These are phyloP conservation scores for Globisporangium canariense DNA, from an alignment of 352 stramenopile species.

Conservation along the genomic window DNA sequence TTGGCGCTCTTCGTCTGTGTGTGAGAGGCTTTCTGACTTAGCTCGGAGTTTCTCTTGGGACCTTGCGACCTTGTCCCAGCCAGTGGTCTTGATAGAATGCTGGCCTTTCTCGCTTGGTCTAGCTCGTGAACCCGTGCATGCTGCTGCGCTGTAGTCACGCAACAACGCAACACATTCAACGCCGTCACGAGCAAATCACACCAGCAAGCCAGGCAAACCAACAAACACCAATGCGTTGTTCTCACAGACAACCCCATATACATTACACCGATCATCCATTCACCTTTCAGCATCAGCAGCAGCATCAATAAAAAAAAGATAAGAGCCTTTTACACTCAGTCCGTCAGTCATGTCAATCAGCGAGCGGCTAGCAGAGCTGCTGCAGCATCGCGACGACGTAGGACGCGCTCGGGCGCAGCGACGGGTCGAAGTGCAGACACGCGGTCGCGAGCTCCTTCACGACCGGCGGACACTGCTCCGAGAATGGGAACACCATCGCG, in stretches of 20 bases:
- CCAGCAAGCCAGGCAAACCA: not conserved
- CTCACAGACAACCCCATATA: slow-evolving; percentile 3
- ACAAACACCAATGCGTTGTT: slow-evolving; percentile 16
- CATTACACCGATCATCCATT: not conserved
- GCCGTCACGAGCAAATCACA: not conserved
- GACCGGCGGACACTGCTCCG: slow-evolving; percentile 50
- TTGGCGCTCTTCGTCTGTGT: not conserved
- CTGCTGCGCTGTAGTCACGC: not conserved
- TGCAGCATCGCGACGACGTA: slow-evolving; percentile 77
- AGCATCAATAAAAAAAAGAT: slow-evolving; percentile 7
- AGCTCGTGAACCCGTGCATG: not conserved
- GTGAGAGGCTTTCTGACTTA: not conserved
- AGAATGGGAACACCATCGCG: slow-evolving; percentile 66
- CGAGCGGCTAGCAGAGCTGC: slow-evolving; percentile 16
- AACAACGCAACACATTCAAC: not conserved
- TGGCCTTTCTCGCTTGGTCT: slow-evolving; percentile 2
- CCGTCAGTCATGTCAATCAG: not conserved
- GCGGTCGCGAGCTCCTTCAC: slow-evolving; percentile 55
- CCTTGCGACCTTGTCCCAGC: not conserved
- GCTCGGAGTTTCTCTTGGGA: not conserved
- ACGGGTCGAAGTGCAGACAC: slow-evolving; percentile 71
- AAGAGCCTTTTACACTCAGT: not conserved
- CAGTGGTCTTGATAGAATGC: not conserved
- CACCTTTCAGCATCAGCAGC: not conserved
- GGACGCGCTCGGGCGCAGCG: slow-evolving; percentile 60